Evolutionary conservation across 2,329 filamentous ascomycete genomes (phyloP).

Genomic region (Stylonectria norvegica): DNA sequence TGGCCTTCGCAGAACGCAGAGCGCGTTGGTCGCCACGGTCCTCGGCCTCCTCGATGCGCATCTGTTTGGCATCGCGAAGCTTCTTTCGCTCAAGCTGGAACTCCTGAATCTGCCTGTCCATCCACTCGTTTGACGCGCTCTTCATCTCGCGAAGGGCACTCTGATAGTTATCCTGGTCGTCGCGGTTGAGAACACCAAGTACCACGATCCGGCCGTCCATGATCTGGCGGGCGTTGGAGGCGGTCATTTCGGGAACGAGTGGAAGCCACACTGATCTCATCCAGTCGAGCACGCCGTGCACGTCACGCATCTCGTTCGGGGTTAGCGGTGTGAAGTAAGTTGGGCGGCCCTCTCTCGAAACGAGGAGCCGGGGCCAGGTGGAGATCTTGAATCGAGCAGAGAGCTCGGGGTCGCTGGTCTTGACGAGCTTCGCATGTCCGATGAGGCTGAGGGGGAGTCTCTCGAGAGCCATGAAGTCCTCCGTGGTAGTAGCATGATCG

Average conservation of each 20-base stretch:
- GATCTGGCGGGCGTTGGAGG: conserved; percentile 86
- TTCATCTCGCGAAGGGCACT: conserved; percentile 85
- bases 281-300: conserved; percentile 74
- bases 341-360: conserved; percentile 82
- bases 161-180: conserved; percentile 74
- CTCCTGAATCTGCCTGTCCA: conserved; percentile 88
- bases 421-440: conserved; percentile 87
- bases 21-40: conserved; percentile 89
- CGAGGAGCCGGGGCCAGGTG: conserved; percentile 91
- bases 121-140: conserved; percentile 94
- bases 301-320: conserved; percentile 89
- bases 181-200: conserved; percentile 78
- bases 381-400: conserved; percentile 88
- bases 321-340: conserved; percentile 87
- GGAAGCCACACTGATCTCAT: conserved; percentile 97
- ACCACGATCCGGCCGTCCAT: conserved; percentile 97
- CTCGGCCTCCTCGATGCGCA: conserved; percentile 93
- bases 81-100: conserved; percentile 94
- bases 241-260: conserved; percentile 89
- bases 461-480: conserved; percentile 88
- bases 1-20: conserved; percentile 80
- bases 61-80: conserved; percentile 87
- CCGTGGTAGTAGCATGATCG: conserved; percentile 86
- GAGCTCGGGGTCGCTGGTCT: conserved; percentile 75
- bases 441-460: conserved; percentile 83